These are phyloP conservation scores for Nowakowskiella sp. DNA, from an alignment of 192 early-diverging fungal genomes.

Conservation along the genomic window DNA sequence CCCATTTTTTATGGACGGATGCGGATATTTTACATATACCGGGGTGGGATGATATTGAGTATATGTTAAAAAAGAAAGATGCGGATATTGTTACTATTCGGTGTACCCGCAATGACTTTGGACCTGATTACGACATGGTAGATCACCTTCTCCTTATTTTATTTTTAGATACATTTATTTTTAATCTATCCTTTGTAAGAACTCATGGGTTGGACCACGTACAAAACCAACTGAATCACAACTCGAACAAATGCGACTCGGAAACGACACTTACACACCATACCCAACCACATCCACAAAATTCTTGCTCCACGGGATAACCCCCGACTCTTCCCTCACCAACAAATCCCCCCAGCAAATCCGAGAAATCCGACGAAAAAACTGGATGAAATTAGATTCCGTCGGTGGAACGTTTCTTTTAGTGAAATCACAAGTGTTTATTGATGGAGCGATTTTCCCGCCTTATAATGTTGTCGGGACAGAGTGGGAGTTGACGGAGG, in stretches of 20 bases:
- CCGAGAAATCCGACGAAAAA: too few relatives aligned
- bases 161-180: background rate
- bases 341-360: too few relatives aligned
- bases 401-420: constrained; percentile 30
- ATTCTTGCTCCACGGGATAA: too few relatives aligned
- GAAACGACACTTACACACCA: too few relatives aligned
- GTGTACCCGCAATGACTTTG: constrained; percentile 11
- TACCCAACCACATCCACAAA: too few relatives aligned
- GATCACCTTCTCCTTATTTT: background rate
- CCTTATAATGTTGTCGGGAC: constrained; percentile 22
- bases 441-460: constrained; percentile 24
- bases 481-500: constrained; percentile 19
- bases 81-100: constrained; percentile 27
- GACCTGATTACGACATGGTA: background rate
- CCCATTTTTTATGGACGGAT: constrained; percentile 29
- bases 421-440: constrained; percentile 20
- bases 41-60: constrained; percentile 5
- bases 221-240: constrained; percentile 12
- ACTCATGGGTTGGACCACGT: constrained; percentile 16
- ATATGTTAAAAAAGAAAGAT: constrained; percentile 25
- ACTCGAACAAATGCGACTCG: too few relatives aligned
- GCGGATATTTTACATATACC: constrained; percentile 26
- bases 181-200: background rate
- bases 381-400: too few relatives aligned
- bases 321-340: too few relatives aligned